Evolutionary conservation across 345 rosid species (phyloP).

Genomic region (Brassica rapa): DNA sequence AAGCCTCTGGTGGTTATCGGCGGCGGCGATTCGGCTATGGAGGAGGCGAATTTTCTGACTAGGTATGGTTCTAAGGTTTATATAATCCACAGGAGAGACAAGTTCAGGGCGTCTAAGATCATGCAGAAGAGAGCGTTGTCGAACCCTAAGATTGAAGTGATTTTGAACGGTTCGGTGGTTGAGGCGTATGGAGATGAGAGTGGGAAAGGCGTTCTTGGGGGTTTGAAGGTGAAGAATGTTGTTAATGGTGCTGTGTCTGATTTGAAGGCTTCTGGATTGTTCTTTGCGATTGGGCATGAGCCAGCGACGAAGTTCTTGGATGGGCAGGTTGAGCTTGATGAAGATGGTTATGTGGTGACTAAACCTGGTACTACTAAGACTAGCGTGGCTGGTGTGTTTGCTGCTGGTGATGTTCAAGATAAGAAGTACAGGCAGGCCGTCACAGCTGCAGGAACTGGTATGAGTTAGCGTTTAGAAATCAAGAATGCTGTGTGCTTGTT

Average conservation of each 20-base stretch:
- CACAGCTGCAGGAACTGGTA: conserved; percentile 97
- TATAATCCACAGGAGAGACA: conserved; percentile 81
- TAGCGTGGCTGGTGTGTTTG: conserved; percentile 81
- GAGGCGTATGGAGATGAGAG: conserved; percentile 66
- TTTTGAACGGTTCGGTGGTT: conserved; percentile 72
- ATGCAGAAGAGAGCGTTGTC: conserved; percentile 72
- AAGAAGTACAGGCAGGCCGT: conserved; percentile 98
- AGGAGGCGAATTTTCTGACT: conserved; percentile 83
- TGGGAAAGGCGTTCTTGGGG: conserved; percentile 55
- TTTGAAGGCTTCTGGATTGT: conserved; percentile 77
- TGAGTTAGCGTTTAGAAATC: conserved; percentile 6
- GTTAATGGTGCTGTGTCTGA: conserved; percentile 67
- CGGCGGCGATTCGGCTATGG: conserved; percentile 99
- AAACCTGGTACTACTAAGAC: conserved; percentile 82
- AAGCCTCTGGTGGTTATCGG: conserved; percentile 89
- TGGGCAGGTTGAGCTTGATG: conserved; percentile 75
- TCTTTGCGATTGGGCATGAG: conserved; percentile 98
- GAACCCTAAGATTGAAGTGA: conserved; percentile 81
- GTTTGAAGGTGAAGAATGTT: conserved; percentile 77
- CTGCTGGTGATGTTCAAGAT: conserved; percentile 98
- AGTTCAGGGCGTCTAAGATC: conserved; percentile 94
- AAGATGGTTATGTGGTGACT: conserved; percentile 80
- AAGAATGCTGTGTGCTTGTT: background rate
- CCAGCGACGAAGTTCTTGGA: conserved; percentile 93
- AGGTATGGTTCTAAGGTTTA: conserved; percentile 88